Evolutionary conservation across 2,329 filamentous ascomycete species (phyloP).

Genomic region (Colletotrichum liaoningense): DNA sequence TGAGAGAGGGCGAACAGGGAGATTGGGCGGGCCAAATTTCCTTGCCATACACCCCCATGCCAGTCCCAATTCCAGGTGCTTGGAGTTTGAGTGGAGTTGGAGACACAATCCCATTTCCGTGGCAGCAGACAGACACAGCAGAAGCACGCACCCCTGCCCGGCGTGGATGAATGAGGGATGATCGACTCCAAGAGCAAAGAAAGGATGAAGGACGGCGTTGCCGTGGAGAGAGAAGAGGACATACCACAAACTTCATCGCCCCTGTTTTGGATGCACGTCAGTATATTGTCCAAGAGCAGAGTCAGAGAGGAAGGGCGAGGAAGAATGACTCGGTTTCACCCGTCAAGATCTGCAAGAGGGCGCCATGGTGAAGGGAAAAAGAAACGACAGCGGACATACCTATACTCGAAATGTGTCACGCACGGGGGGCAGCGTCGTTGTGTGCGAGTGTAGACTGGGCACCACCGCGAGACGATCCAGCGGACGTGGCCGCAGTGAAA

Average conservation of each 20-base stretch:
- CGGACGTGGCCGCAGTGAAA: slow-evolving; percentile 65
- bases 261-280: slow-evolving; percentile 42
- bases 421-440: slow-evolving; percentile 55
- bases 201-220: not conserved
- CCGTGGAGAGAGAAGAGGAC: slow-evolving; percentile 37
- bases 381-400: slow-evolving; percentile 41
- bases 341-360: slow-evolving; percentile 1
- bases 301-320: not conserved
- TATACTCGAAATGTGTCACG: slow-evolving; percentile 59
- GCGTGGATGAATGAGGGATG: not conserved
- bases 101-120: not conserved
- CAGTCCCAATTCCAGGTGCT: slow-evolving; percentile 25
- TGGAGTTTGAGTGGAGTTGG: slow-evolving; percentile 14
- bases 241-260: slow-evolving; percentile 59
- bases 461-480: slow-evolving; percentile 57
- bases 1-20: not conserved
- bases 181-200: not conserved
- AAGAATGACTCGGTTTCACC: not conserved
- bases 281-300: not conserved
- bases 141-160: not conserved
- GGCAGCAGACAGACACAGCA: slow-evolving; percentile 2
- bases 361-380: not conserved
- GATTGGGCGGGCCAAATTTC: not conserved
- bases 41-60: slow-evolving; percentile 15
- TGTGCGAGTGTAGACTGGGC: slow-evolving; percentile 57